Evolutionary conservation across 495 filamentous ascomycete species (phyloP).

Genomic region (Achaetomiella virescens): DNA sequence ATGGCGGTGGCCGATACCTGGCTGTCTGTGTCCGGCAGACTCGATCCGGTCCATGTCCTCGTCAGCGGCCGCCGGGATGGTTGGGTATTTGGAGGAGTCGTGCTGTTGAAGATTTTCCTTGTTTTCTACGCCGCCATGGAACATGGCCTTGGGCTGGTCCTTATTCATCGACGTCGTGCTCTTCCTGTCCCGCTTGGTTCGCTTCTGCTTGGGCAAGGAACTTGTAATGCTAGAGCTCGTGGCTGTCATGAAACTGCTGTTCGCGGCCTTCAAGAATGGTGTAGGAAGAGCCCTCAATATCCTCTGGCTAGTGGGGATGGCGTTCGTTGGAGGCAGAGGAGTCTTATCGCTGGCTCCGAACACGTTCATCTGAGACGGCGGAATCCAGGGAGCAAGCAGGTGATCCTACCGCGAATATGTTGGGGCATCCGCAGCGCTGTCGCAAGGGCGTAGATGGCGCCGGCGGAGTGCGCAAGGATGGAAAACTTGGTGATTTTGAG

Average conservation of each 20-base stretch:
- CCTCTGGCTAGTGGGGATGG: slow-evolving; percentile 84
- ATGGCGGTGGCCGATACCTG: slow-evolving; percentile 23
- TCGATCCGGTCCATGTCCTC: slow-evolving; percentile 36
- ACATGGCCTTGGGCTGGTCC: slow-evolving; percentile 33
- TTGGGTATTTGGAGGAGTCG: slow-evolving; percentile 15
- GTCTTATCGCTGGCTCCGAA: slow-evolving; percentile 65
- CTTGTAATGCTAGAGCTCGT: slow-evolving; percentile 86
- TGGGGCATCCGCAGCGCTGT: slow-evolving; percentile 94
- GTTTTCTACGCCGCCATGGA: slow-evolving; percentile 26
- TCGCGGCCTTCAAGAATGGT: slow-evolving; percentile 86
- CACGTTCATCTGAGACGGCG: slow-evolving; percentile 88
- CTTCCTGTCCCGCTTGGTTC: slow-evolving; percentile 54
- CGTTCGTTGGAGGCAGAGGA: slow-evolving; percentile 62
- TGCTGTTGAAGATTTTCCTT: slow-evolving; percentile 38
- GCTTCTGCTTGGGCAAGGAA: slow-evolving; percentile 57
- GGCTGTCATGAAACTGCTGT: slow-evolving; percentile 88
- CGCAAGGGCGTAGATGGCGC: slow-evolving; percentile 94
- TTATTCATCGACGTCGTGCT: slow-evolving; percentile 18
- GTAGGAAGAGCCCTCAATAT: slow-evolving; percentile 89
- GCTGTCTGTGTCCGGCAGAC: slow-evolving; percentile 23
- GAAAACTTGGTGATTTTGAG: slow-evolving; percentile 95
- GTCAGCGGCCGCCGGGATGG: slow-evolving; percentile 19
- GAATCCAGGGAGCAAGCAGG: slow-evolving; percentile 95
- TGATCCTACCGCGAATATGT: slow-evolving; percentile 94
- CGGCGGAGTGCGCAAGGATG: slow-evolving; percentile 94